These are phyloP conservation scores for Neodidymelliopsis sp. DNA, from an alignment of 2,329 filamentous ascomycete genomes.

Conservation along the genomic window DNA sequence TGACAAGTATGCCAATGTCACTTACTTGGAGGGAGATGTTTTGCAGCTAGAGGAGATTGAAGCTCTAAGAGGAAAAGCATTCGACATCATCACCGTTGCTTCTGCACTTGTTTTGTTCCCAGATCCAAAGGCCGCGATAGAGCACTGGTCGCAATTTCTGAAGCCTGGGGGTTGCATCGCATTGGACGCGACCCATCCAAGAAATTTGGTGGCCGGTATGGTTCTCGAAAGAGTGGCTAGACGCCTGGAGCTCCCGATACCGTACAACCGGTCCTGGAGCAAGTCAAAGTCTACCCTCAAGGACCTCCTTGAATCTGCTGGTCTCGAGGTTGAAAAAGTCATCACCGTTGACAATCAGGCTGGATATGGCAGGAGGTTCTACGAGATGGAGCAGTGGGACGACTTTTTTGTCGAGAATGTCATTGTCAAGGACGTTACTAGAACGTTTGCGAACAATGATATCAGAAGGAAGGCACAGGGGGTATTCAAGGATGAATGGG, in stretches of 20 bases:
- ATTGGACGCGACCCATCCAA: slow-evolving; percentile 50
- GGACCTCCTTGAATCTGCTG: slow-evolving; percentile 44
- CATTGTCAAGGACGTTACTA: slow-evolving; percentile 34
- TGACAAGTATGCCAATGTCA: slow-evolving; percentile 42
- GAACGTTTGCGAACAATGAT: slow-evolving; percentile 40
- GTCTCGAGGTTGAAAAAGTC: slow-evolving; percentile 44
- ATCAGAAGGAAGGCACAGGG: slow-evolving; percentile 43
- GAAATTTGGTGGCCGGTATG: slow-evolving; percentile 48
- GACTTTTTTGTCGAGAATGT: slow-evolving; percentile 48
- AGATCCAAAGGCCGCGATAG: slow-evolving; percentile 47
- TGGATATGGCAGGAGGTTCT: slow-evolving; percentile 38
- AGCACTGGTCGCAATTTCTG: slow-evolving; percentile 49
- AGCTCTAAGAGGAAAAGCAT: slow-evolving; percentile 32
- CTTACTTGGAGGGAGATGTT: slow-evolving; percentile 48
- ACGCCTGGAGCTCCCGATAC: slow-evolving; percentile 41
- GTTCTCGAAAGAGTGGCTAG: slow-evolving; percentile 48
- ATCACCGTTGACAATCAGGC: slow-evolving; percentile 43
- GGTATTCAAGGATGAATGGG: slow-evolving; percentile 50
- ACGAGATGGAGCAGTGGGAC: slow-evolving; percentile 42
- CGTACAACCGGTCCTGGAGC: slow-evolving; percentile 50
- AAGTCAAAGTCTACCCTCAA: slow-evolving; percentile 41
- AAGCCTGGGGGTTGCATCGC: slow-evolving; percentile 52
- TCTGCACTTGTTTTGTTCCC: slow-evolving; percentile 53
- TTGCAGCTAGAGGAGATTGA: slow-evolving; percentile 42
- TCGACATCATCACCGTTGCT: slow-evolving; percentile 50